Base-by-base conservation (phyloP, 1,284 basidiomycete species). In the Moniliophthora roreri region DNA sequence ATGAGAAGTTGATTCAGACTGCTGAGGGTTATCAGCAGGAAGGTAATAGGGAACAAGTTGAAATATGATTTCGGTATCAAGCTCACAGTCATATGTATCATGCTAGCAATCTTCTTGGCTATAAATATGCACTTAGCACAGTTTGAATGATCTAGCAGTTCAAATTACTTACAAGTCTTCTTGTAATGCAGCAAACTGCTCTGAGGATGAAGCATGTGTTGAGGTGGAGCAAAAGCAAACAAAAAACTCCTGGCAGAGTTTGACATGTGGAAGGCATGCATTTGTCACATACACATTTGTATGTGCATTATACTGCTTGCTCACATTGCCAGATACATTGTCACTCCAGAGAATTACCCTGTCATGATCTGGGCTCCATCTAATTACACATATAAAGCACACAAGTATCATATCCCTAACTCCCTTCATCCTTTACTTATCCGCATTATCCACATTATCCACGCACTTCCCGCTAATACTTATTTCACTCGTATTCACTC, bases 11-110 rank as follows among this genome's bases (percentile, higher is more conserved):
- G 55, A 36, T 42, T 72, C 70, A 0, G 66, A 55, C 52, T 71
- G 71, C 48, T 66, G 62, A 0, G 71, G 72, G 51, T 73, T 74
- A 44, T 73, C 72, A 2, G 66, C 68, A 2, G 69, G 66, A 4
- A 67, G 51, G 11, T 32, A 32, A 32, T 32, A 11, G 7, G 28
- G 28, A 11, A 32, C 28, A 32, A 32, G 6, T 32, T 32, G 28
- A 11, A 10, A 58, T 0, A 63, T 20, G 38, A 65, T 65, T 20
- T 66, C 63, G 20, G 59, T 34, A 18, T 60, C 35, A 2, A 59
- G 44, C n/a, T 52, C 39, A 11, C 66, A 68, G 46, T 69, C 61
- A 60, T 65, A 66, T 16, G 63, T 60, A 23, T 48, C 42, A 34
- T 63, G 37, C 53, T 61, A 64, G 16, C 52, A 36, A 24, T 56